Evolutionary conservation across 306 rosid species (phyloP), one percentile per base, ranked within the genome.

Genomic region (Quercus agrifolia): DNA sequence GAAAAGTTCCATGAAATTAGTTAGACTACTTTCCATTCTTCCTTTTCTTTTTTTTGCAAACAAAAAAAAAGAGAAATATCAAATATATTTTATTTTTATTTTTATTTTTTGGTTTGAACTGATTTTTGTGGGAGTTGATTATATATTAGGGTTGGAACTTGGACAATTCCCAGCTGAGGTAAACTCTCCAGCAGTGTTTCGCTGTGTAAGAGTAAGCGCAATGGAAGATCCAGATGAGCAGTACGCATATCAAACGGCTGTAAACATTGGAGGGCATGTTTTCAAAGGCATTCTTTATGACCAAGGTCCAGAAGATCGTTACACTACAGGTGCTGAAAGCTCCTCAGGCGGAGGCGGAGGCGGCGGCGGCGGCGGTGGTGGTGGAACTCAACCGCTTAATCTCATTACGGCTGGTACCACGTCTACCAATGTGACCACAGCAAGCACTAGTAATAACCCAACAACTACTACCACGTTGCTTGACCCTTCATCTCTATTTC

Each of bases 271-370:
- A 78, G 99, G 99, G 4, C 96, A 92, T 67, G 89, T 93, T 51
- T 96, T 93, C 94, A 96, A 89, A 71, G 99, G 99, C 77, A 90
- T 96, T 83, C 92, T 96, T 38, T 96, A 96, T 61, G 98, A 96
- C 67, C 98, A 93, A 82, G 98, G 99, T 9, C 78, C 70, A 0
- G 98, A 91, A 5, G 58, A 73, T 57, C 82, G 83, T 87, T 88
- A 85, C 85, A 78, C 86, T 4, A 55, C 75, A 2, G 85, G 74
- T 25, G 89, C 89, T 2, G 97, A 92, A 55, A 86, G 91, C 83
- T 86, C 92, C 15, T 87, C 94, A 5, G 87, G 85, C 17, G 89
- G 23, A 23, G 23, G 91, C 3, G 89, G 85, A 41, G 83, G 82
- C 30, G 92, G 75, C 11, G 44, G 44, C 2, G 44, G 84, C 3